Evolutionary conservation across 768 basidiomycete genomes (phyloP).

Genomic region (Amanita jacksonii): DNA sequence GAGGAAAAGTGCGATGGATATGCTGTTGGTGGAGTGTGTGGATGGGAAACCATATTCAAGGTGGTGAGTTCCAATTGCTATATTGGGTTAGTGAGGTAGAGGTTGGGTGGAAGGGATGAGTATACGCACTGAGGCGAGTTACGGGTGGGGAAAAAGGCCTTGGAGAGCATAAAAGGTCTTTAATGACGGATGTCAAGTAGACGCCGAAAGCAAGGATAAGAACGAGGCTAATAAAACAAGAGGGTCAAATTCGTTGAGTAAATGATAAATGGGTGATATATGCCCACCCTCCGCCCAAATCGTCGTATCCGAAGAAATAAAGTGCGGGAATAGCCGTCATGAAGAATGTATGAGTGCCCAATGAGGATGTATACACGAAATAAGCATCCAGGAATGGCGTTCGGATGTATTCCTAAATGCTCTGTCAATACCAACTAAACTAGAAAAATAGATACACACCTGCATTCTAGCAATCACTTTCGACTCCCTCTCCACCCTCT

Average conservation of each 20-base stretch:
- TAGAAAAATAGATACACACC: slow-evolving; percentile 24
- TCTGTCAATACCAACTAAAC: neutral
- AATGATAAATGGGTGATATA: neutral
- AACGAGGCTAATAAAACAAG: neutral
- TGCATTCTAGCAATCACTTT: slow-evolving; percentile 56
- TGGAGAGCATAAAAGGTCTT: slow-evolving; percentile 86
- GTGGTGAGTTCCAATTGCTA: slow-evolving; percentile 73
- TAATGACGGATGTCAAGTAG: slow-evolving; percentile 79
- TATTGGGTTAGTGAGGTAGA: neutral
- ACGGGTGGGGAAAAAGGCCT: slow-evolving; percentile 89
- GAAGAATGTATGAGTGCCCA: slow-evolving; percentile 89
- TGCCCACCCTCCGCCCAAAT: slow-evolving; percentile 68
- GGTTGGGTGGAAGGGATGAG: neutral
- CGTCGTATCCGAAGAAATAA: slow-evolving; percentile 80
- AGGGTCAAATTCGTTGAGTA: neutral
- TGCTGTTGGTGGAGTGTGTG: slow-evolving; percentile 86
- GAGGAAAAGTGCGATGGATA: slow-evolving; percentile 83
- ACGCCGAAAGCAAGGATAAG: slow-evolving; percentile 69
- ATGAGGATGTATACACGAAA: slow-evolving; percentile 73
- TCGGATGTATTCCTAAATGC: slow-evolving; percentile 40
- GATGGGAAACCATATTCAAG: slow-evolving; percentile 95
- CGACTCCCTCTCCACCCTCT: slow-evolving; percentile 49
- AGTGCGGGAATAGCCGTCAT: slow-evolving; percentile 79
- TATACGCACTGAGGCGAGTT: slow-evolving; percentile 68
- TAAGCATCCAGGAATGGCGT: slow-evolving; percentile 66